These are phyloP conservation scores for Rhodotorula mucilaginosa DNA, from an alignment of 1,284 basidiomycete genomes.

Conservation along the genomic window DNA sequence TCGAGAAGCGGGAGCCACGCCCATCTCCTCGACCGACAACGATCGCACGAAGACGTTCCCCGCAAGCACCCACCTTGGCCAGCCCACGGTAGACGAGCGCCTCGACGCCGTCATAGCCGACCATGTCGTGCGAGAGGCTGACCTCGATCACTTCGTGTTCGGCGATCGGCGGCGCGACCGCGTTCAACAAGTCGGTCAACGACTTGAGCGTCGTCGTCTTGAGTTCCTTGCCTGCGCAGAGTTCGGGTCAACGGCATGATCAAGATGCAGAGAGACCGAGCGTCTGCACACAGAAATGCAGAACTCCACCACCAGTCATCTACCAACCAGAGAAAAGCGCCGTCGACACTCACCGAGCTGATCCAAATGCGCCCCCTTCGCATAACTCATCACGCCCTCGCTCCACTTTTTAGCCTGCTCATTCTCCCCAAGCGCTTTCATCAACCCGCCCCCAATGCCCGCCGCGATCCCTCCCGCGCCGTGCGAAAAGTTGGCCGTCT, in stretches of 20 bases:
- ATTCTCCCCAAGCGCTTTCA: constrained; percentile 50
- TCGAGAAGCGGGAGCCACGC: too few species aligned
- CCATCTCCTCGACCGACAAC: too few species aligned
- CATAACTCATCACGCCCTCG: constrained; percentile 57
- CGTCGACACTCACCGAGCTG: constrained; percentile 62
- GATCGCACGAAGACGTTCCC: neutral
- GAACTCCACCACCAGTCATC: too few species aligned
- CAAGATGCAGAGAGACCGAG: too few species aligned
- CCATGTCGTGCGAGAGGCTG: constrained; percentile 93
- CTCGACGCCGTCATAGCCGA: constrained; percentile 92
- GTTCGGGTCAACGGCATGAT: too few species aligned
- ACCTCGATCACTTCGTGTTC: constrained; percentile 97
- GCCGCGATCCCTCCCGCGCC: constrained; percentile 8
- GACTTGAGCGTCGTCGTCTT: constrained; percentile 80
- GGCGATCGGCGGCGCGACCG: constrained; percentile 94
- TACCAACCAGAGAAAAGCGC: neutral
- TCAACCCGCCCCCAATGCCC: constrained; percentile 53
- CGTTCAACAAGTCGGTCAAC: constrained; percentile 85
- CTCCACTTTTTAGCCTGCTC: constrained; percentile 77
- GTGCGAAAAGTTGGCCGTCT: constrained; percentile 32
- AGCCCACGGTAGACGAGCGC: constrained; percentile 88
- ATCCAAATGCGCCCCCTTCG: constrained; percentile 74
- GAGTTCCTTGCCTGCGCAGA: constrained; percentile 71
- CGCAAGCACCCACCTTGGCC: constrained; percentile 59
- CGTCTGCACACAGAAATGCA: neutral